Evolutionary conservation across 2,329 filamentous ascomycete genomes (phyloP), one percentile per base, ranked within the genome.

Genomic region (Epicoccum sorghinum): DNA sequence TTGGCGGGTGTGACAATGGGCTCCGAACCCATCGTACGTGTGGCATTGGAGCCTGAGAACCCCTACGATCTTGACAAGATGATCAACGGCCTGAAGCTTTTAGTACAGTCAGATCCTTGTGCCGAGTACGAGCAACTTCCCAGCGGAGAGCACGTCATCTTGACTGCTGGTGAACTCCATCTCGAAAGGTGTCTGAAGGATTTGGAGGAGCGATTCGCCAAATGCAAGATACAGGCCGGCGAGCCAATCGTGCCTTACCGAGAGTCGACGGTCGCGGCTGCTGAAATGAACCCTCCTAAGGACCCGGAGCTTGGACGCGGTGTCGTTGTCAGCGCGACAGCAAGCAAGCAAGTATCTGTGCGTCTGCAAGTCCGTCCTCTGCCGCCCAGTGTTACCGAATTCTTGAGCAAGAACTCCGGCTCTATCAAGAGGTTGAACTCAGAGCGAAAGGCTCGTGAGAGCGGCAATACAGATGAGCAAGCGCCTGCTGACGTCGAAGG

Each of bases 181-280:
- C 81, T 99, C 3, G 95, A 99, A 75, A 83, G 95, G 52, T 99
- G 95, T 71, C 75, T 99, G 55, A 96, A 95, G 47, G 95, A 99
- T 78, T 80, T 99, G 24, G 85, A 91, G 58, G 95, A 99, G 71
- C 83, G 95, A 4, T 99, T 96, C 70, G 93, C 95, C 5, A 88
- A 86, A 60, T 98, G 96, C 70, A 93, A 98, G 62, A 93, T 99
- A 47, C 93, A 98, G 70, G 91, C 91, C 25, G 93, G 95, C 52
- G 90, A 91, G 38, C 90, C 95, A 1, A 98, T 99, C 57, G 95
- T 99, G 12, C 95, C 95, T 0, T 99, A 96, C 75, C 84, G 93
- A 52, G 95, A 99, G 77, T 95, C 91, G 0, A 96, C 96, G 54
- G 87, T 97, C 36, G 84, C 86, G 24, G 90, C 88, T 0, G 86